Evolutionary conservation across 75 land plant species (phyloP).

Genomic region (Cryptomeria japonica): DNA sequence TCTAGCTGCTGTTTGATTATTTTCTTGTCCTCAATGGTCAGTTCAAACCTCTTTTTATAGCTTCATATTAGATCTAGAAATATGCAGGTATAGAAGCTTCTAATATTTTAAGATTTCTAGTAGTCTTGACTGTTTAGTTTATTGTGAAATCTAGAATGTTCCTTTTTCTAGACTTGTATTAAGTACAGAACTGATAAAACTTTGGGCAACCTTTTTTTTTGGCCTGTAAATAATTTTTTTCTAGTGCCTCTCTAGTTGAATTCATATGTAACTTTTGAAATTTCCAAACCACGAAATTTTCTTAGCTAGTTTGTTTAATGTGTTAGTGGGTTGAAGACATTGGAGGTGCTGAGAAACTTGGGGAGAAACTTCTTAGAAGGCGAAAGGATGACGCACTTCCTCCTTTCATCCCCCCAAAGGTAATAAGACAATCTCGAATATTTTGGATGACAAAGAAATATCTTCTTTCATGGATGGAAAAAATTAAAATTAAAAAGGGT

Average conservation of each 20-base stretch:
- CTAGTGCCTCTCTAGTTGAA: neutral
- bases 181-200: too few relatives aligned
- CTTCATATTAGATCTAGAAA: too few relatives aligned
- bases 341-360: constrained; percentile 78
- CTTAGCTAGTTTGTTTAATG: constrained; percentile 4
- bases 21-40: too few relatives aligned
- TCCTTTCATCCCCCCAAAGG: constrained; percentile 70
- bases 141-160: too few relatives aligned
- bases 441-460: neutral
- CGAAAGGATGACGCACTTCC: constrained; percentile 64
- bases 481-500: neutral
- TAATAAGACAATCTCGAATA: constrained; percentile 5
- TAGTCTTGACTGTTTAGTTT: too few relatives aligned
- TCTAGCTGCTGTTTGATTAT: too few relatives aligned
- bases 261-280: neutral
- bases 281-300: neutral
- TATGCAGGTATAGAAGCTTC: too few relatives aligned
- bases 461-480: neutral
- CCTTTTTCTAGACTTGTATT: too few relatives aligned
- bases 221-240: neutral
- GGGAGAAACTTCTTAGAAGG: constrained; percentile 55
- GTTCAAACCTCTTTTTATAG: too few relatives aligned
- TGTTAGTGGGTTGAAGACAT: constrained; percentile 74
- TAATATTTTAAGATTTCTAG: too few relatives aligned
- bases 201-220: neutral